phyloP scores from a whole-genome alignment of 345 rosid genomes.

The Raphanus sativus region DNA sequence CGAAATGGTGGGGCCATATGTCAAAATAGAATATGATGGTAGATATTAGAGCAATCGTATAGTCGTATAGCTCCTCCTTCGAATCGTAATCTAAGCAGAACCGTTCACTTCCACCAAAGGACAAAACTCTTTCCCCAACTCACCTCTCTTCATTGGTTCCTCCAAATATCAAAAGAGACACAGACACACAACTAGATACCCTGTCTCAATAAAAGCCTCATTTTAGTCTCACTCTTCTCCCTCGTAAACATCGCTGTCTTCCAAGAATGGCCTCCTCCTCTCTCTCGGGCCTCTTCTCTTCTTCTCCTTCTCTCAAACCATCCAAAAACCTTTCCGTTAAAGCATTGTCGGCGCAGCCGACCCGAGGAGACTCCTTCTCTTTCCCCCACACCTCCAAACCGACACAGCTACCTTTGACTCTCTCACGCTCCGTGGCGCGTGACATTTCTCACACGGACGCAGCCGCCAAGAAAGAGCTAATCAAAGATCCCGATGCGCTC shows the following conservation, averaged over 20 bases:
- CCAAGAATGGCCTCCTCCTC: conserved; percentile 30
- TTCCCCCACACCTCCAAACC: conserved; percentile 43
- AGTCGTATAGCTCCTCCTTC: neutral
- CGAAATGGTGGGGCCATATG: neutral
- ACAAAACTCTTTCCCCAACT: conserved; percentile 24
- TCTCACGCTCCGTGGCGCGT: conserved; percentile 54
- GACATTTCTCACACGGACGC: conserved; percentile 51
- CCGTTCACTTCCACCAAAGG: conserved; percentile 40
- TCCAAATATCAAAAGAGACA: conserved; percentile 21
- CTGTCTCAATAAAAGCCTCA: neutral
- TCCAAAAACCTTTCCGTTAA: conserved; percentile 28
- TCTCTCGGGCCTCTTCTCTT: conserved; percentile 62
- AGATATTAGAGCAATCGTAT: neutral
- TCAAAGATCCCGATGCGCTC: conserved; percentile 60
- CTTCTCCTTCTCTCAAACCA: conserved; percentile 41
- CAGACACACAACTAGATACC: neutral
- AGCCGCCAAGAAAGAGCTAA: conserved; percentile 47
- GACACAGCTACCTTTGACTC: conserved; percentile 25
- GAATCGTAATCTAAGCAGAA: conserved; percentile 23
- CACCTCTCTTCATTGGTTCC: conserved; percentile 27
- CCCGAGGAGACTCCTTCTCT: conserved; percentile 40
- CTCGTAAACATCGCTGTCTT: conserved; percentile 40
- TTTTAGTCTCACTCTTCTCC: conserved; percentile 16
- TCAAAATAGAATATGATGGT: conserved; percentile 14
- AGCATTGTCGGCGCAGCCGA: conserved; percentile 28